Percentiles rank a stretch among this genome's conserved stretches.
phyloP scores from a whole-genome alignment of 1,284 basidiomycete genomes.

The Ganoderma leucocontextum region DNA sequence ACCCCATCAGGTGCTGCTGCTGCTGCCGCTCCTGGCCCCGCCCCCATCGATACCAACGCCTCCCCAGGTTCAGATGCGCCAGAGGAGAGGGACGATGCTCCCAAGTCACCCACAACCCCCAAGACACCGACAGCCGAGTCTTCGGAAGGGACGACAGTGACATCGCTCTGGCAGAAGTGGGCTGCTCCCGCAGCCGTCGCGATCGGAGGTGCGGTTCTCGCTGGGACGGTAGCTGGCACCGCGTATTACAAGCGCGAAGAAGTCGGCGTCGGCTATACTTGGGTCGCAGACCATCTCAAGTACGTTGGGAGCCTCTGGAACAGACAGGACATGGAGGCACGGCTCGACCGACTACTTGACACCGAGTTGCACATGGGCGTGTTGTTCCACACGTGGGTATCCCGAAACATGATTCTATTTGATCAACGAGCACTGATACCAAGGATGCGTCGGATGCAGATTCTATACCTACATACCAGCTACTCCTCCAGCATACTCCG shows the following conservation, averaged over 20 bases:
- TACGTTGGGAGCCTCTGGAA: conserved; percentile 93
- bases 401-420: no score
- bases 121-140: conserved; percentile 33
- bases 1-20: conserved; percentile 38
- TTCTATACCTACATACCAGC: conserved; percentile 82
- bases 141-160: conserved; percentile 32
- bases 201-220: conserved; percentile 74
- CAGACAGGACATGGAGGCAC: conserved; percentile 64
- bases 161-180: conserved; percentile 67
- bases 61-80: background rate
- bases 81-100: background rate
- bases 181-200: conserved; percentile 66
- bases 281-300: conserved; percentile 90
- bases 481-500: conserved; percentile 57
- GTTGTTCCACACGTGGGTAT: conserved; percentile 71
- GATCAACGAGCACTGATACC: background rate
- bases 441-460: conserved; percentile 48
- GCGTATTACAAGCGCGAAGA: conserved; percentile 84
- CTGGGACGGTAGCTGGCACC: conserved; percentile 86
- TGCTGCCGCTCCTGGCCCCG: conserved; percentile 1
- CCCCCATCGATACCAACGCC: background rate
- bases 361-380: conserved; percentile 70
- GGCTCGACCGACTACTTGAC: conserved; percentile 70
- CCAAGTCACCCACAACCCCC: conserved; percentile 34
- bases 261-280: conserved; percentile 74